Base-by-base conservation (phyloP, 257 asterid genomes). In the Fraxinus quadrangulata region DNA sequence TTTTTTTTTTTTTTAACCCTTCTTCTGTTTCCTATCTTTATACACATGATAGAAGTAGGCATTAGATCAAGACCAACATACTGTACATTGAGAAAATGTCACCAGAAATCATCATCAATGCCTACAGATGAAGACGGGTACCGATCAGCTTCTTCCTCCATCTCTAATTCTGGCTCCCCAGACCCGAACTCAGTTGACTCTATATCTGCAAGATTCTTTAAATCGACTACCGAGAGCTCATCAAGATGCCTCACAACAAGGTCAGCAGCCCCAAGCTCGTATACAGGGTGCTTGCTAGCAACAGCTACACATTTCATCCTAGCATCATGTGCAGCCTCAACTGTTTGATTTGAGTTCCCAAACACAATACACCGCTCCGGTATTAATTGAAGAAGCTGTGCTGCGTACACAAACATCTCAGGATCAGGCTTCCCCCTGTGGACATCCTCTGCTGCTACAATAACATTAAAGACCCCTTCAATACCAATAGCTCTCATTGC, bases 321-420 rank as follows among this genome's bases (percentile, higher is more conserved):
- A 3, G 98, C 98, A 87, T 94, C 99, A 33, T 91, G 99, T 6
- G 99, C 97, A 40, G 97, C 98, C 89, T 94, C 99, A 31, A 94
- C 93, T 0, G 98, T 94, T 19, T 36, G 92, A 77, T 94, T 92
- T 3, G 99, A 94, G 83, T 91, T 94, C 1, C 98, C 99, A 70
- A 94, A 91, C 45, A 94, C 99, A 39, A 94, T 89, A 61, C 94
- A 91, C 70, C 98, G 78, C 80, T 94, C 97, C 0, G 98, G 99
- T 61, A 91, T 83, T 85, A 88, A 90, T 54, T 90, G 93, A 24
- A 94, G 79, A 26, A 91, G 92, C 84, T 91, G 94, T 0, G 96
- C 96, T 17, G 98, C 99, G 28, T 92, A 89, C 54, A 89, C 77
- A 74, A 94, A 94, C 98, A 94, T 94, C 79, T 94, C 99, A 0